phyloP scores from a whole-genome alignment of 805 yeast species.

The Saccharomycopsis babjevae region DNA sequence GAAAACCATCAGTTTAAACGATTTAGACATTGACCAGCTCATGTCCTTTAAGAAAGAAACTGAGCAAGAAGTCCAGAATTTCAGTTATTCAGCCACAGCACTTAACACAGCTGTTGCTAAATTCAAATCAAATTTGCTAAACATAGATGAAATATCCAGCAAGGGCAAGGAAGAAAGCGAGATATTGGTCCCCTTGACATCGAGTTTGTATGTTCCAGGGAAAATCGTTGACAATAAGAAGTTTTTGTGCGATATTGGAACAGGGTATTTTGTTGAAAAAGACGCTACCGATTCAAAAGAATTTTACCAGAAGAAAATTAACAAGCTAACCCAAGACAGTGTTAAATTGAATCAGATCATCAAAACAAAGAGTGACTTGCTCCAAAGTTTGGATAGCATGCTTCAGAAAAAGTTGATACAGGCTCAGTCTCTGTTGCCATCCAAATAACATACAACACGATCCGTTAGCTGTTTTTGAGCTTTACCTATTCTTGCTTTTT shows the following conservation, averaged over 20 bases:
- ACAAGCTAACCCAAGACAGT: constrained; percentile 62
- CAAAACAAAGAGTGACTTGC: constrained; percentile 56
- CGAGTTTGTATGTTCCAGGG: constrained; percentile 87
- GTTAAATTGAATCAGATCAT: constrained; percentile 65
- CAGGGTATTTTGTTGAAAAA: constrained; percentile 91
- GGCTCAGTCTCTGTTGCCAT: neutral
- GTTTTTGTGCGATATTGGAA: constrained; percentile 89
- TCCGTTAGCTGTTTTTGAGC: too few relatives aligned
- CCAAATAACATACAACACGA: neutral
- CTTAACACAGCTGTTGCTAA: constrained; percentile 72
- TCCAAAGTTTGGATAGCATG: constrained; percentile 51
- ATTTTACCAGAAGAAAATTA: constrained; percentile 66
- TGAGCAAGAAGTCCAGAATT: constrained; percentile 78
- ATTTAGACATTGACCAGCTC: constrained; percentile 75
- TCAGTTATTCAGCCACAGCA: constrained; percentile 75
- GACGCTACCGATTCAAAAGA: constrained; percentile 49
- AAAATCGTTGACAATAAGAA: constrained; percentile 49
- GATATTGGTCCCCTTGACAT: constrained; percentile 76
- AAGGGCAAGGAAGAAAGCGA: constrained; percentile 35
- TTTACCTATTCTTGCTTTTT: too few relatives aligned
- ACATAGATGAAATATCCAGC: constrained; percentile 45
- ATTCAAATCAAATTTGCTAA: constrained; percentile 68
- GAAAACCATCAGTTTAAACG: constrained; percentile 38
- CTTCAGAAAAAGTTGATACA: constrained; percentile 39
- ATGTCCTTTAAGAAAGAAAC: constrained; percentile 73